phyloP scores from a whole-genome alignment of 257 asterid species.

The Ilex asprella region DNA sequence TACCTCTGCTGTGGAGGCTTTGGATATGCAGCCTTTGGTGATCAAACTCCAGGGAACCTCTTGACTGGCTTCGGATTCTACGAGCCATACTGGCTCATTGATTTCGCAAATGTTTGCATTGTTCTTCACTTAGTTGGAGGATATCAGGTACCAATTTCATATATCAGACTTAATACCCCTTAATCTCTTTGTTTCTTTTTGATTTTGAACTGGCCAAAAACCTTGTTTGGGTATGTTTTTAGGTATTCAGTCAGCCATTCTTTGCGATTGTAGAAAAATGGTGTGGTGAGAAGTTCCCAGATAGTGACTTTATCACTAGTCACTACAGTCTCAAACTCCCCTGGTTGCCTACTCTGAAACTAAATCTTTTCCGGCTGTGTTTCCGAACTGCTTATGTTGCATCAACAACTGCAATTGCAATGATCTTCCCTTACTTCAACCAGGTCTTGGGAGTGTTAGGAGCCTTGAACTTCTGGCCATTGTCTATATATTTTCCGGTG shows the following conservation, averaged over 20 bases:
- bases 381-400: constrained; percentile 56
- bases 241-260: constrained; percentile 73
- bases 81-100: constrained; percentile 70
- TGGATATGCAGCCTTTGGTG: constrained; percentile 76
- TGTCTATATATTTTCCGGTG: neutral
- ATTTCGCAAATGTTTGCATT: constrained; percentile 61
- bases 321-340: constrained; percentile 28
- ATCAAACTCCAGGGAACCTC: constrained; percentile 58
- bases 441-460: constrained; percentile 73
- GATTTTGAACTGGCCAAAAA: neutral
- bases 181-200: neutral
- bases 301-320: constrained; percentile 23
- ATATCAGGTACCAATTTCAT: constrained; percentile 50
- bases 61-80: constrained; percentile 70
- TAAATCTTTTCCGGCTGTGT: constrained; percentile 44
- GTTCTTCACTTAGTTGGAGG: constrained; percentile 58
- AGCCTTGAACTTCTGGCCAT: constrained; percentile 26
- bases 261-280: constrained; percentile 52
- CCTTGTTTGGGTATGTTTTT: neutral
- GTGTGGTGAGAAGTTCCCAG: constrained; percentile 34
- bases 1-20: constrained; percentile 55
- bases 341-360: constrained; percentile 19
- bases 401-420: constrained; percentile 42
- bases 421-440: constrained; percentile 71
- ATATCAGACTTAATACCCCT: neutral